Evolutionary conservation across 2,329 filamentous ascomycete genomes (phyloP).

Genomic region (Tolypocladium album): DNA sequence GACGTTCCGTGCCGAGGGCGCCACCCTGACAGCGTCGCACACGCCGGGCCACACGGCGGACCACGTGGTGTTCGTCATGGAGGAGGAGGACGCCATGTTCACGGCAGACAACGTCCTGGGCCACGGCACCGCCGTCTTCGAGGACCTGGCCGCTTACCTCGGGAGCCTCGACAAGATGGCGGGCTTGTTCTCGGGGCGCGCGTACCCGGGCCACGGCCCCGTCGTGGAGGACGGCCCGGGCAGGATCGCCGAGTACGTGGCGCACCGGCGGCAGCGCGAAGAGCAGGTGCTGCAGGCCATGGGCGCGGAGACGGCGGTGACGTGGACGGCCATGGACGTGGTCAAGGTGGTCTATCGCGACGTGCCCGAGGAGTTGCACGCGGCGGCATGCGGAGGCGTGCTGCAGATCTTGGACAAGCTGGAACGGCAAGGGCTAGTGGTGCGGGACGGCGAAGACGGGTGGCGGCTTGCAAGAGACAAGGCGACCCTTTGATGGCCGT

Average conservation of each 20-base stretch:
- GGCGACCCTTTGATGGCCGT: constrained; percentile 9
- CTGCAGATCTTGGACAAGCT: constrained; percentile 74
- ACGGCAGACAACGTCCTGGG: constrained; percentile 85
- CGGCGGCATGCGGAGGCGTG: constrained; percentile 66
- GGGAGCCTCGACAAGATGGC: constrained; percentile 60
- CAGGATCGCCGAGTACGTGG: constrained; percentile 74
- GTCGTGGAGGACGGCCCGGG: constrained; percentile 61
- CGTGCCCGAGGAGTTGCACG: constrained; percentile 64
- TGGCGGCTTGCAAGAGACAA: constrained; percentile 15
- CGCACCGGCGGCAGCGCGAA: constrained; percentile 70
- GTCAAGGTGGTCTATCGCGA: constrained; percentile 82
- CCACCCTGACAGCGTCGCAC: constrained; percentile 53
- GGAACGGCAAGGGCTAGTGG: constrained; percentile 58
- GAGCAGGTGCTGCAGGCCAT: constrained; percentile 62
- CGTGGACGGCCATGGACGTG: constrained; percentile 66
- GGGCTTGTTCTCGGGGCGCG: constrained; percentile 51
- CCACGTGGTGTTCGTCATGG: constrained; percentile 68
- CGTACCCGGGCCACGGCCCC: constrained; percentile 81
- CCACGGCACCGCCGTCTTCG: constrained; percentile 78
- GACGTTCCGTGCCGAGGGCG: constrained; percentile 45
- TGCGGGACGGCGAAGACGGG: constrained; percentile 20
- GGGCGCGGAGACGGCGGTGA: constrained; percentile 18
- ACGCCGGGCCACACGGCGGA: constrained; percentile 65
- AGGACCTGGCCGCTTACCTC: constrained; percentile 62
- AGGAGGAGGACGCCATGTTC: constrained; percentile 75